Evolutionary conservation across 192 early-diverging fungal genomes (phyloP), one percentile per base, ranked within the genome.

Genomic region (Coemansia sp.): DNA sequence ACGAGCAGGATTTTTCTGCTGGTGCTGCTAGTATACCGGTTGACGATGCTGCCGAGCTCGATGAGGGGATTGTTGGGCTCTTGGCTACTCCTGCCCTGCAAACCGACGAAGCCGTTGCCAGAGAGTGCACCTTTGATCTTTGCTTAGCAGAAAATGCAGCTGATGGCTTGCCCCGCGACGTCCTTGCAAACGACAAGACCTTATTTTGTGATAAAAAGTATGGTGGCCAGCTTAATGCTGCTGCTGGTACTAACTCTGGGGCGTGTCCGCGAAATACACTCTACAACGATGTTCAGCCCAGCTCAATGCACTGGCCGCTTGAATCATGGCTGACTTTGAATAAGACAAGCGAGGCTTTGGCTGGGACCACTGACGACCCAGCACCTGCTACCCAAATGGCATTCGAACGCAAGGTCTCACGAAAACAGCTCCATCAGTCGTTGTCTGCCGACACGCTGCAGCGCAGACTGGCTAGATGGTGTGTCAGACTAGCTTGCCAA

Each of bases 391-490:
- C 21, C 8, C 22, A 15, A 16, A 16, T 18, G 7, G 18, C 42
- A 11, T 49, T 46, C 3, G 64, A 59, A 42, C 69, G 64, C n/a
- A 51, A 62, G 16, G 54, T 76, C 22, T 69, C 78, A 12, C 78
- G 78, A 9, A 66, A 70, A 4, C 58, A 63, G 37, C 67, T 81
- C 4, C 60, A 62, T 5, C 63, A 73, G 41, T 66, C 73, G 41
- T 60, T 81, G 43, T 12, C 42, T 7, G 46, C 67, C 5, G 73
- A 72, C 3, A 72, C 78, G 9, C 41, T 71, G 32, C 64, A 62
- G 37, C 73, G 78, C 13, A n/a, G 60, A 26, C 39, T 81, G 42
- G 67, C 70, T 43, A 42, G 73, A n/a, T 75, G 69, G 58, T 15
- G 32, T 19, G 36, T 76, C 19, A 13, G 22, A 13, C 54, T 71